phyloP scores from a whole-genome alignment of 2,329 filamentous ascomycete species.

The Aspergillus proliferans region DNA sequence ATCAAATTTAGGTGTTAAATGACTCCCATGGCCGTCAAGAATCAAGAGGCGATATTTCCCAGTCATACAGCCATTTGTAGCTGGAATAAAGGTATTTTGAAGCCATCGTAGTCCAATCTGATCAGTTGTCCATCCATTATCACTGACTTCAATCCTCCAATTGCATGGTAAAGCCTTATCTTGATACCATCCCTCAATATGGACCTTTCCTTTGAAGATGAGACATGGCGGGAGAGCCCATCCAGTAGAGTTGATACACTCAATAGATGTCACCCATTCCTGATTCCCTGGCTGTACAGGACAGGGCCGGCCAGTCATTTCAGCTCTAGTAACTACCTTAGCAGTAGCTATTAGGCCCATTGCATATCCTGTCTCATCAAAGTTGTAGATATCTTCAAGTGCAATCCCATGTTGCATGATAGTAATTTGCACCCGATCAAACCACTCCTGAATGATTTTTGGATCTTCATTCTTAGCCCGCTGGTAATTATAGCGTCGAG shows the following conservation, averaged over 20 bases:
- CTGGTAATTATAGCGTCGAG: constrained; percentile 1
- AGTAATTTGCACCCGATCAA: constrained; percentile 4
- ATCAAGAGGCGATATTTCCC: background rate
- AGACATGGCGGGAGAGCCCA: no score
- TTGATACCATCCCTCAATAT: no score
- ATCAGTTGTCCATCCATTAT: constrained; percentile 32
- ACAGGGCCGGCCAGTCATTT: constrained; percentile 1
- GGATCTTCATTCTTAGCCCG: background rate
- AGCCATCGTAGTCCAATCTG: constrained; percentile 31
- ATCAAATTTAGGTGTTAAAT: no score
- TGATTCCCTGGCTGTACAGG: no score
- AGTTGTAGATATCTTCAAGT: constrained; percentile 7
- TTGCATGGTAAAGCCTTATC: no score
- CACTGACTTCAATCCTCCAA: background rate
- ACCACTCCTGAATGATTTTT: constrained; percentile 3
- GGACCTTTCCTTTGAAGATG: no score
- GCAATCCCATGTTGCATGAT: constrained; percentile 6
- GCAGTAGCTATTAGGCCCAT: background rate
- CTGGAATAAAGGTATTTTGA: constrained; percentile 27
- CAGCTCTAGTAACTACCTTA: constrained; percentile 7
- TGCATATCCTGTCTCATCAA: constrained; percentile 1
- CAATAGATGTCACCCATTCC: no score
- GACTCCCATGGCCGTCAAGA: background rate
- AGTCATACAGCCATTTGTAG: constrained; percentile 14
- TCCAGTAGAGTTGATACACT: no score